Base-by-base conservation (phyloP, 1,284 basidiomycete species). In the Ustilago sp. region DNA sequence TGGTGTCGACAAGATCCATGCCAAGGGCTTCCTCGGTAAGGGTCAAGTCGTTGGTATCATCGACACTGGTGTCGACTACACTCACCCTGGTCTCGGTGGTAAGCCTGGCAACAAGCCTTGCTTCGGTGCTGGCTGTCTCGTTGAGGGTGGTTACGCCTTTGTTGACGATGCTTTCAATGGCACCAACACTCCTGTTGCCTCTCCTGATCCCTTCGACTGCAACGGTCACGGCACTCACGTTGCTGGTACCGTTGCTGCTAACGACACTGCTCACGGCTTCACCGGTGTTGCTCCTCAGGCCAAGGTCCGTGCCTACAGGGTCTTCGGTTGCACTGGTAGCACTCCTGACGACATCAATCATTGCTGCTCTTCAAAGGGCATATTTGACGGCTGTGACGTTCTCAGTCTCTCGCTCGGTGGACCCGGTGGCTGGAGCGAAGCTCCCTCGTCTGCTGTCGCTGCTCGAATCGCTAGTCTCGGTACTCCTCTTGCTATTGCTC, bases 391-490 rank as follows among this genome's bases (percentile, higher is more conserved):
- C 39, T 74, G 73, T 54, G 89, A 92, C 80, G 89, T 92, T 60
- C 86, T 92, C 68, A 90, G 90, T 5, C 86, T 92, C 63, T 91
- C 90, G 13, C 85, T 92, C 17, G 91, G 91, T 41, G 89, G 89
- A 28, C 62, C 75, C 15, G 67, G 72, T 57, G 80, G 80, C 3
- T 80, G 71, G 71, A 58, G 58, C 56, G 63, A 74, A 41, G 62
- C 69, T 32, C 55, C 77, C 12, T 66, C 64, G 19, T 63, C 77
- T 35, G 64, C 69, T 39, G 74, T 81, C 32, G 75, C 70, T 15
- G 63, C 58, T 11, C 65, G 66, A 15, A 80, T 80, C 48, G 61
- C 57, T 36, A 47, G 32, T 31, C 80, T 77, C n/a, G 74, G 74
- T 39, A 79, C 72, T 34, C 75, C 74, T 11, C 67, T 75, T 31